Evolutionary conservation across 371 early-diverging fungal genomes (phyloP), one percentile per base, ranked within the genome.

Genomic region (Dipsacomyces acuminosporus): DNA sequence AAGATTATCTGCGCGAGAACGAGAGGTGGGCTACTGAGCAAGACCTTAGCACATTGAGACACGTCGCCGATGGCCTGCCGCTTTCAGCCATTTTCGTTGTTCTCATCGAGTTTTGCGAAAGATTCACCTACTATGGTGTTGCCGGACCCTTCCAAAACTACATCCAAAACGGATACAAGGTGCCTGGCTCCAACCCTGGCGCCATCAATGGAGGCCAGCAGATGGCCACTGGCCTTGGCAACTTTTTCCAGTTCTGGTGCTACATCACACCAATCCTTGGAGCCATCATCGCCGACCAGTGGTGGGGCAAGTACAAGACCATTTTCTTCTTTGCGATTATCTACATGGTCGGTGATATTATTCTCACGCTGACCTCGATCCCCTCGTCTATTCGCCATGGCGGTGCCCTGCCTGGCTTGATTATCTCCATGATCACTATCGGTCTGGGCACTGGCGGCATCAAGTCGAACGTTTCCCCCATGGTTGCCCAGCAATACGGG

Each of bases 391-490:
- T 87, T 54, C 76, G 67, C 36, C 72, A 63, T 41, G 72, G 78
- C 9, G 70, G 74, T 55, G 82, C 82, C 21, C 71, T 85, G 41
- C 80, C 87, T 2, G 82, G 87, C 9, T 82, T 86, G 45, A 63
- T 84, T 24, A 69, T 87, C 17, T 71, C 88, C 14, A 85, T 40
- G 18, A 74, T 78, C 51, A 67, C 84, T 48, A 86, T 93, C 45
- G 84, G 90, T 33, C 72, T 88, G 44, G 91, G 91, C 52, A 89
- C 93, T 4, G 94, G 94, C 40, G 90, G 93, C 50, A 93, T 94
- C 71, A 93, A 93, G 72, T 77, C 87, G 38, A 81, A 82, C 65
- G 82, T 88, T 43, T 79, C 84, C 20, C 56, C 88, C 5, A 79
- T 87, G 55, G 82, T 83, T 13, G 90, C 87, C 21, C 87, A 87